Evolutionary conservation across 192 early-diverging fungal species (phyloP), one percentile per base, ranked within the genome.

Genomic region (Backusella macrospora): DNA sequence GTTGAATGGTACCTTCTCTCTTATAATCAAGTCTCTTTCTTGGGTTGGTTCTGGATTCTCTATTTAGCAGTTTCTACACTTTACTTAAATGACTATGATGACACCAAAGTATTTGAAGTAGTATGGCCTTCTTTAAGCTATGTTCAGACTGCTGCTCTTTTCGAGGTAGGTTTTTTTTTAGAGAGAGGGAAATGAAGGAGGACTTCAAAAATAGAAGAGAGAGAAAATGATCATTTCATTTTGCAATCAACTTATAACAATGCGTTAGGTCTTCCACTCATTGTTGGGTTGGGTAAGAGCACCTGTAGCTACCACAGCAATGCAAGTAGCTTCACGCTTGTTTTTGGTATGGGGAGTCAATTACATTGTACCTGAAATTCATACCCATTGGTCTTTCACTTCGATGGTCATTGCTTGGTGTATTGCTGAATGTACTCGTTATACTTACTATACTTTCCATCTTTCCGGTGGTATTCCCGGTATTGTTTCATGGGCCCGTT

Each of bases 381-480:
- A 85, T 40, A 76, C 85, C 3, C 88, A 90, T 62, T 88, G 85
- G 79, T 85, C 87, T 13, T 92, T 92, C 67, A 86, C 90, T 34
- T 88, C 90, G 42, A 98, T 98, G 96, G 85, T 91, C 18, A 77
- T 93, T 69, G 94, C 97, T 16, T 99, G 97, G 97, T 86, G 83
- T 37, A 83, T 99, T 71, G 96, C 96, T 52, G 97, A 99, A 80
- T 88, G 89, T 73, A 84, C 96, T 44, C 92, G 97, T 65, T 98
- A 99, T 81, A 81, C 90, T n/a, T 96, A 91, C 86, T 99, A 98
- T 81, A 88, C 87, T 6, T 78, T 93, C 59, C 88, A 89, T 70
- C 82, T 96, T 52, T 67, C 92, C 7, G 87, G 87, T 38, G 76
- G 82, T 39, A 87, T 90, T 8, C 88, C 89, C 13, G 73, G 62